Base-by-base conservation (phyloP, 352 stramenopile genomes). In the Peronosclerospora sorghi region DNA sequence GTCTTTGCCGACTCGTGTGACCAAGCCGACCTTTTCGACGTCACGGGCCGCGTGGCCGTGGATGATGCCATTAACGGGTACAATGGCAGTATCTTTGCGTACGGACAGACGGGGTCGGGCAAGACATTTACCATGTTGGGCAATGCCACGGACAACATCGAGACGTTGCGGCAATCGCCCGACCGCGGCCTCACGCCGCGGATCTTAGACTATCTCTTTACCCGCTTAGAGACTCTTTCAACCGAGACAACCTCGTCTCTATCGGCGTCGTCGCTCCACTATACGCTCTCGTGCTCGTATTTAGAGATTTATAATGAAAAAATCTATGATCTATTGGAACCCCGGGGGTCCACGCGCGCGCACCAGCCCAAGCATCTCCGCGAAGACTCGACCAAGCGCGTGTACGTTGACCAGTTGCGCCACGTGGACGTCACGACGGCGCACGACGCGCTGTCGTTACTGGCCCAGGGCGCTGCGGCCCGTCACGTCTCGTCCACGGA, bases 401-500 rank as follows among this genome's bases (percentile, higher is more conserved):
- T 91, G 9, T 90, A 93, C 60, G 78, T 95, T 14, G 76, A 92
- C 28, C 60, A 82, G 34, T 36, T 95, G 14, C 59, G 73, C 3
- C 69, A 91, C 14, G 68, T 83, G 23, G 48, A 67, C 21, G 78
- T 94, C 43, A 55, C 59, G 2, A 76, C 59, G 17, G 73, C 79
- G 20, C 47, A 62, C 4, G 79, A 88, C 28, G 79, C 79, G 12
- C 67, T 92, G 27, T 68, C 75, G n/a, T 65, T 76, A 59, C 65
- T 94, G 15, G 68, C 86, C 10, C 39, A 84, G 12, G 81, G 81
- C 23, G 75, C 72, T 1, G 61, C 61, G n/a, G 98, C 86, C 23
- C 78, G 95, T 8, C 96, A 92, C 20, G 97, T 96, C 41, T 95
- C 86, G 4, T 83, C 86, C 2, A 99, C 96, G 0, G 72, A 97